Evolutionary conservation across 306 rosid species (phyloP).

Genomic region (Argentina anserina): DNA sequence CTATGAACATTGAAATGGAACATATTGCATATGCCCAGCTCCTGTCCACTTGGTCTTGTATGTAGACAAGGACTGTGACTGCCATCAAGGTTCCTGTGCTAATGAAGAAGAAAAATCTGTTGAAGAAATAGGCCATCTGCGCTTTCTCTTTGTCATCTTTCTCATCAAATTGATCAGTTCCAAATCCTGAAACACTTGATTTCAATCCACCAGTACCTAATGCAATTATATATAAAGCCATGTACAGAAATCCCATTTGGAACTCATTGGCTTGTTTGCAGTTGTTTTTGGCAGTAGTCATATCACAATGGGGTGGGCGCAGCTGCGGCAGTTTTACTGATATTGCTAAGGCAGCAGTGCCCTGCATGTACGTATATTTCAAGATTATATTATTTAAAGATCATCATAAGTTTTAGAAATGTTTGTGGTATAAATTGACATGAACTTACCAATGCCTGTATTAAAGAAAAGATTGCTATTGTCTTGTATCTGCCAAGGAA

Average conservation of each 20-base stretch:
- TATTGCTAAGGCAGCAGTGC: conserved; percentile 64
- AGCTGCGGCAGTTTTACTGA: conserved; percentile 60
- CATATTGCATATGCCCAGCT: conserved; percentile 85
- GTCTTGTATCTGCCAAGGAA: conserved; percentile 86
- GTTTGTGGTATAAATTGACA: not conserved
- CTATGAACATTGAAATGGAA: conserved; percentile 54
- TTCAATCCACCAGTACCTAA: conserved; percentile 87
- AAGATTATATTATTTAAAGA: not conserved
- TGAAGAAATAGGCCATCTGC: conserved; percentile 78
- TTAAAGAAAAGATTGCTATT: conserved; percentile 64
- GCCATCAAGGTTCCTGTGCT: conserved; percentile 79
- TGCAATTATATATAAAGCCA: conserved; percentile 66
- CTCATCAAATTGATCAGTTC: conserved; percentile 84
- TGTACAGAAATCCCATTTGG: conserved; percentile 76
- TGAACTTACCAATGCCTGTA: conserved; percentile 57
- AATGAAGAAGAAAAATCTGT: conserved; percentile 73
- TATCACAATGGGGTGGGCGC: conserved; percentile 67
- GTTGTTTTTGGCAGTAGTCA: conserved; percentile 11
- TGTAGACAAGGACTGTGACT: conserved; percentile 81
- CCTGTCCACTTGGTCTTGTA: conserved; percentile 82
- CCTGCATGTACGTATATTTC: conserved; percentile 43
- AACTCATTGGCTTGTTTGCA: conserved; percentile 65
- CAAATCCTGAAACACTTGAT: conserved; percentile 94
- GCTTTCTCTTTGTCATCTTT: conserved; percentile 82
- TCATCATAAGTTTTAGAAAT: not conserved